A percentile compares a stretch with the other conserved stretches of the same genome.
These are phyloP conservation scores for Moricandia moricandioides DNA, from an alignment of 345 rosid species.

Conservation along the genomic window DNA sequence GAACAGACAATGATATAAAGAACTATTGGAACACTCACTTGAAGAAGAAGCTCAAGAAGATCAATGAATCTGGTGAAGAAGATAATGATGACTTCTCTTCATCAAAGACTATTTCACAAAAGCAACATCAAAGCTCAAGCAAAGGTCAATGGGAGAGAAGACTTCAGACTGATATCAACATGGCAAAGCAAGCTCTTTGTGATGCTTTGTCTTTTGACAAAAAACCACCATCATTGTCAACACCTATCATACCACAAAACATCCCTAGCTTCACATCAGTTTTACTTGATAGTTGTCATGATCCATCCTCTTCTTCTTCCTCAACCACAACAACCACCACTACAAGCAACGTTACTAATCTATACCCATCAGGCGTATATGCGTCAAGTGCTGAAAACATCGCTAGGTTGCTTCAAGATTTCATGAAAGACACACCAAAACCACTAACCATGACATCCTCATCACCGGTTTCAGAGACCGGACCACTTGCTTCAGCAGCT, in stretches of 20 bases:
- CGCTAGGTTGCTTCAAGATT: slow-evolving; percentile 59
- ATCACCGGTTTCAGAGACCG: slow-evolving; percentile 33
- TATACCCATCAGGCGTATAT: slow-evolving; percentile 39
- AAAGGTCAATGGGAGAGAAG: slow-evolving; percentile 95
- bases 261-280: slow-evolving; percentile 27
- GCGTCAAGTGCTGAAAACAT: slow-evolving; percentile 75
- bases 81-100: slow-evolving; percentile 26
- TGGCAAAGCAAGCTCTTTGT: slow-evolving; percentile 77
- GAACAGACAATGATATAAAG: slow-evolving; percentile 95
- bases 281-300: slow-evolving; percentile 20
- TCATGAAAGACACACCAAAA: slow-evolving; percentile 56
- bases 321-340: slow-evolving; percentile 32
- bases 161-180: slow-evolving; percentile 86
- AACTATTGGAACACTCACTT: slow-evolving; percentile 95
- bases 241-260: slow-evolving; percentile 21
- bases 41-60: slow-evolving; percentile 77
- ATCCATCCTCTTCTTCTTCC: slow-evolving; percentile 34
- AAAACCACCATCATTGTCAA: slow-evolving; percentile 21
- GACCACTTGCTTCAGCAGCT: slow-evolving; percentile 10
- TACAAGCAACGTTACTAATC: slow-evolving; percentile 26
- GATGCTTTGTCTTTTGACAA: slow-evolving; percentile 82
- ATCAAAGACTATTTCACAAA: slow-evolving; percentile 24
- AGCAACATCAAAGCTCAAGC: slow-evolving; percentile 35
- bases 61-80: slow-evolving; percentile 38
- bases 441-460: slow-evolving; percentile 18